Percentiles rank a stretch among this genome's conserved stretches.
Conservation (phyloP, 345 rosid genomes). For the Streptanthus diversifolius region DNA sequence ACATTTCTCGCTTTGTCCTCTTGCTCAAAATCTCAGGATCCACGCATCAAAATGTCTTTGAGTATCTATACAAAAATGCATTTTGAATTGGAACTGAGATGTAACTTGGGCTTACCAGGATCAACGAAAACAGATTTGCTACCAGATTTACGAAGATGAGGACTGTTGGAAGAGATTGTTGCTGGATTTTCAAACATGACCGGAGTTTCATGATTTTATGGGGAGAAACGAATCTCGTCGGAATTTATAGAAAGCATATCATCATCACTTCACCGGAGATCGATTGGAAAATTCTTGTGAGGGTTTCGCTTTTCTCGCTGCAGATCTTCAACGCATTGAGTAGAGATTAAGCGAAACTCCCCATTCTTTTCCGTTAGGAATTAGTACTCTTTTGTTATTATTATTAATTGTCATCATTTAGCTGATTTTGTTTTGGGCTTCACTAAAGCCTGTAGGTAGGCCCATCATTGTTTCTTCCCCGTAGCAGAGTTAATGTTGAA, state of each 20-base stretch:
- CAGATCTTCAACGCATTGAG: conserved; percentile 33
- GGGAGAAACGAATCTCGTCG: background rate
- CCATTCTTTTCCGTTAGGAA: background rate
- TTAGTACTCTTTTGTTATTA: background rate
- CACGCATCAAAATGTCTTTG: background rate
- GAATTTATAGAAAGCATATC: background rate
- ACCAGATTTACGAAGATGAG: conserved; percentile 79
- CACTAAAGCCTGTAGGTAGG: conserved; percentile 7
- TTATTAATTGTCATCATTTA: background rate
- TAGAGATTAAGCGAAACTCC: conserved; percentile 28
- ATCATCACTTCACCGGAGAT: conserved; percentile 7
- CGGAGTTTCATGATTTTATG: conserved; percentile 20
- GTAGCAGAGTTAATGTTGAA: no score
- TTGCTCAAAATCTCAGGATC: conserved; percentile 10
- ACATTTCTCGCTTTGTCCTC: background rate
- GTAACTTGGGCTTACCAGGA: conserved; percentile 43
- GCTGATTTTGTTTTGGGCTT: conserved; percentile 18
- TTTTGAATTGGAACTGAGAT: background rate
- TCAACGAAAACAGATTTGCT: conserved; percentile 59
- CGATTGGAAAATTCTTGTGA: background rate
- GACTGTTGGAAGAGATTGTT: conserved; percentile 49
- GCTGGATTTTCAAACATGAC: conserved; percentile 64
- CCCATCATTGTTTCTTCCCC: background rate
- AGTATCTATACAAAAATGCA: conserved; percentile 1
- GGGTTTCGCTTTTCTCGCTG: background rate